Conservation (phyloP, 2,329 filamentous ascomycete genomes). For the Aspergillus fructus region DNA sequence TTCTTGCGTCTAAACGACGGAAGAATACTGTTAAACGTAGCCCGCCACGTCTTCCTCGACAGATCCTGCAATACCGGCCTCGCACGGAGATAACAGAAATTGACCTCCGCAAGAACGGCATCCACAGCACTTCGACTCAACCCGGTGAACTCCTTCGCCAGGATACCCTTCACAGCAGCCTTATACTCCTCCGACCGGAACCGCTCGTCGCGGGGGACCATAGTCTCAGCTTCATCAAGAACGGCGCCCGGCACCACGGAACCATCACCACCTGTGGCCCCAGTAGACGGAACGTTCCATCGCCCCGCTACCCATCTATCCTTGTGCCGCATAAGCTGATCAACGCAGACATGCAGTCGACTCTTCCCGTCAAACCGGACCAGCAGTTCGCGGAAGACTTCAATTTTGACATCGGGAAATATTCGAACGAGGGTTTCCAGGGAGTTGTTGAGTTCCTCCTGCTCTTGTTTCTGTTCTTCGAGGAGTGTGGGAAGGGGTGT, state of each 20-base stretch:
- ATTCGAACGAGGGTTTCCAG: slow-evolving; percentile 42
- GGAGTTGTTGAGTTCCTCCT: slow-evolving; percentile 43
- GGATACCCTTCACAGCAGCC: slow-evolving; percentile 36
- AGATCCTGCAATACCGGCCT: slow-evolving; percentile 45
- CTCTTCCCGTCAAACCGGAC: slow-evolving; percentile 48
- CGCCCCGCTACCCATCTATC: slow-evolving; percentile 48
- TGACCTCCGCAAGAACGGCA: slow-evolving; percentile 49
- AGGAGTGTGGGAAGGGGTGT: slow-evolving; percentile 18
- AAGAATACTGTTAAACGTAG: slow-evolving; percentile 43
- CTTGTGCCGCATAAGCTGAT: slow-evolving; percentile 48
- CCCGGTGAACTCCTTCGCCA: slow-evolving; percentile 44
- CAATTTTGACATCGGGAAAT: slow-evolving; percentile 48
- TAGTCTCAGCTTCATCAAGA: slow-evolving; percentile 12
- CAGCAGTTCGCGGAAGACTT: slow-evolving; percentile 50
- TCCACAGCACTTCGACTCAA: slow-evolving; percentile 47
- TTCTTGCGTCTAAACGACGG: slow-evolving; percentile 44
- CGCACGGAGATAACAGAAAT: slow-evolving; percentile 46
- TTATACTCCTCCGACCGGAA: slow-evolving; percentile 48
- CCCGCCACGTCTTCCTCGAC: slow-evolving; percentile 46
- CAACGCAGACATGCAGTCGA: slow-evolving; percentile 47
- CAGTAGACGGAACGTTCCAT: slow-evolving; percentile 40
- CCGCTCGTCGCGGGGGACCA: slow-evolving; percentile 41
- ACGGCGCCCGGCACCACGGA: neutral
- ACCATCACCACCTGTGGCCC: slow-evolving; percentile 12
- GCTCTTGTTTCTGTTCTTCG: slow-evolving; percentile 35